phyloP scores from a whole-genome alignment of 2,329 filamentous ascomycete genomes.

The Fusarium coicis region DNA sequence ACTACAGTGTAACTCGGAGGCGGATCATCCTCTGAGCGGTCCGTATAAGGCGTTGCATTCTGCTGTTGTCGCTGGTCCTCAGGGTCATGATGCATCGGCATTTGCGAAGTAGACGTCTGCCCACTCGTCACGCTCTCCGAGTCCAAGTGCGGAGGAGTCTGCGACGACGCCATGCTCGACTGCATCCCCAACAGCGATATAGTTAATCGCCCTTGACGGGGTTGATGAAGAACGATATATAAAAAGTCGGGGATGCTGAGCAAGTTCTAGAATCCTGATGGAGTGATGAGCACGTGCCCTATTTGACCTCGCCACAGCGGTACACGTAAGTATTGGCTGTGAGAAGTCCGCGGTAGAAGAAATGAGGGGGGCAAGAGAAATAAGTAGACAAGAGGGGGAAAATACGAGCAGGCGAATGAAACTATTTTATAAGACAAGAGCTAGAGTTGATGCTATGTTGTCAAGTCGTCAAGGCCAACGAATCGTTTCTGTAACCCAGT shows the following conservation, averaged over 20 bases:
- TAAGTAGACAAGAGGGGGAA: not conserved
- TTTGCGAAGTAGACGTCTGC: conserved; percentile 28
- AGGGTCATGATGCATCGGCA: conserved; percentile 38
- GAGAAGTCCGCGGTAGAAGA: not conserved
- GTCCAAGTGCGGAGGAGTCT: conserved; percentile 22
- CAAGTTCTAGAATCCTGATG: conserved; percentile 9
- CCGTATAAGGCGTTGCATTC: conserved; percentile 16
- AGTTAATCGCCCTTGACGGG: conserved; percentile 4
- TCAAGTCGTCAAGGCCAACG: conserved; percentile 31
- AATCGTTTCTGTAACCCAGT: conserved; percentile 8
- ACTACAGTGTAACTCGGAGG: conserved; percentile 36
- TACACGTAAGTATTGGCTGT: conserved; percentile 20
- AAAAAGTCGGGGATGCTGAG: conserved; percentile 13
- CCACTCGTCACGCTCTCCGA: conserved; percentile 24
- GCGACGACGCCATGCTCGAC: conserved; percentile 18
- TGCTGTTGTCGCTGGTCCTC: conserved; percentile 18
- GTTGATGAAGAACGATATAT: conserved; percentile 1
- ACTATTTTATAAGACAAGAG: not conserved
- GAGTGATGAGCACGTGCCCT: conserved; percentile 33
- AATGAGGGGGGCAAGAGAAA: not conserved
- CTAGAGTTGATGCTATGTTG: conserved; percentile 17
- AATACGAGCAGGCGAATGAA: not conserved
- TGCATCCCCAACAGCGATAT: not conserved
- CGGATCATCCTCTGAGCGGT: conserved; percentile 22
- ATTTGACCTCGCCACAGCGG: conserved; percentile 28